Conservation (phyloP, 805 yeast species). For the Barnettozyma salicaria region DNA sequence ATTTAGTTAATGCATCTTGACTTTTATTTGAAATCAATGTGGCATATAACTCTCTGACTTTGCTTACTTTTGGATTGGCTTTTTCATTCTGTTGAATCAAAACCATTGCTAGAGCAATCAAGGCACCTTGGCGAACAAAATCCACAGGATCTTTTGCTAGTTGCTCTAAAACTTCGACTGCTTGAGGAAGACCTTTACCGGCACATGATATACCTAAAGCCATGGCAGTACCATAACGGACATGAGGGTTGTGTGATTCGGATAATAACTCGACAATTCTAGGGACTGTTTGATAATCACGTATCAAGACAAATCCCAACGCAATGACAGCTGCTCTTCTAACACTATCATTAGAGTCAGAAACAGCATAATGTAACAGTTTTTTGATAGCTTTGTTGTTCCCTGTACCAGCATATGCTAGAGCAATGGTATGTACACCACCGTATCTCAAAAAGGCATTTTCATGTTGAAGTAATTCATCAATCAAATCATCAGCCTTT, state of each 20-base stretch:
- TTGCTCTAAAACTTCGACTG: constrained; percentile 88
- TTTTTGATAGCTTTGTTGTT: constrained; percentile 81
- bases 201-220: constrained; percentile 97
- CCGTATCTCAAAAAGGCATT: constrained; percentile 88
- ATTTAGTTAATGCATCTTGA: constrained; percentile 95
- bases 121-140: constrained; percentile 96
- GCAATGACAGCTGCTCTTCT: constrained; percentile 93
- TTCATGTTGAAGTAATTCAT: constrained; percentile 62
- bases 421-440: constrained; percentile 88
- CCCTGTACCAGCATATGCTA: constrained; percentile 97
- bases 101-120: constrained; percentile 87
- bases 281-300: constrained; percentile 91
- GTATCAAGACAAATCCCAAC: constrained; percentile 83
- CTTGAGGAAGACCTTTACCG: constrained; percentile 83
- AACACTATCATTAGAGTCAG: constrained; percentile 94
- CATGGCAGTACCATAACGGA: constrained; percentile 95
- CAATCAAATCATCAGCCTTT: constrained; percentile 64
- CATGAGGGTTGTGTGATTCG: constrained; percentile 96
- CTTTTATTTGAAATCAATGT: constrained; percentile 79
- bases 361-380: constrained; percentile 87
- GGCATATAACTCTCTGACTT: constrained; percentile 67
- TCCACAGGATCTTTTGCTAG: constrained; percentile 91
- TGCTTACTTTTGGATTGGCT: constrained; percentile 71
- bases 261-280: constrained; percentile 88
- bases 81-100: constrained; percentile 84